These are phyloP conservation scores for Aspergillus taichungensis DNA, from an alignment of 495 filamentous ascomycete genomes.

Conservation along the genomic window DNA sequence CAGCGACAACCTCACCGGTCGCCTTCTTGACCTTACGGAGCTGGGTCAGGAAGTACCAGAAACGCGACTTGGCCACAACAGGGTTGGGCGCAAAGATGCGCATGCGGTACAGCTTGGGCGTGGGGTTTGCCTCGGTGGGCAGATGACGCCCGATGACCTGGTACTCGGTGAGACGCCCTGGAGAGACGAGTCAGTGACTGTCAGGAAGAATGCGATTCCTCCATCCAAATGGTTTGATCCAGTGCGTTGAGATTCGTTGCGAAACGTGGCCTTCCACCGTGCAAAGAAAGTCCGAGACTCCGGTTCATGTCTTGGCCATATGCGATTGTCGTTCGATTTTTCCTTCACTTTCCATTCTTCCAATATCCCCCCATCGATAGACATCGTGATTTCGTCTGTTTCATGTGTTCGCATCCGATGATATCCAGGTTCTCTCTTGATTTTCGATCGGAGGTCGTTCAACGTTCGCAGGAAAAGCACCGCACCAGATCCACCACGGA, in stretches of 20 bases:
- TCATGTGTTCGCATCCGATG: too few species aligned
- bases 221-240: constrained; percentile 11
- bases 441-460: constrained; percentile 4
- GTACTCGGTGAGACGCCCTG: constrained; percentile 98
- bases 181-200: constrained; percentile 28
- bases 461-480: constrained; percentile 16
- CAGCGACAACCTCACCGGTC: constrained; percentile 94
- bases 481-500: constrained; percentile 23
- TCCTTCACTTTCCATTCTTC: too few species aligned
- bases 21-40: constrained; percentile 99
- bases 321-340: background rate
- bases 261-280: background rate
- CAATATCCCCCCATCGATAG: background rate
- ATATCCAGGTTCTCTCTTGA: too few species aligned
- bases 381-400: background rate
- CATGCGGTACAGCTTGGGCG: constrained; percentile 98
- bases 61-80: constrained; percentile 96
- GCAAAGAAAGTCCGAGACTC: background rate
- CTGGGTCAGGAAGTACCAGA: constrained; percentile 99
- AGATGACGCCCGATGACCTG: constrained; percentile 99
- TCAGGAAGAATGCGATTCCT: constrained; percentile 2
- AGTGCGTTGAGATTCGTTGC: constrained; percentile 14
- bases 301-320: too few species aligned
- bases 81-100: constrained; percentile 97
- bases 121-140: constrained; percentile 90